These are phyloP conservation scores for Kwoniella dejecticola DNA, from an alignment of 768 basidiomycete genomes.

Conservation along the genomic window DNA sequence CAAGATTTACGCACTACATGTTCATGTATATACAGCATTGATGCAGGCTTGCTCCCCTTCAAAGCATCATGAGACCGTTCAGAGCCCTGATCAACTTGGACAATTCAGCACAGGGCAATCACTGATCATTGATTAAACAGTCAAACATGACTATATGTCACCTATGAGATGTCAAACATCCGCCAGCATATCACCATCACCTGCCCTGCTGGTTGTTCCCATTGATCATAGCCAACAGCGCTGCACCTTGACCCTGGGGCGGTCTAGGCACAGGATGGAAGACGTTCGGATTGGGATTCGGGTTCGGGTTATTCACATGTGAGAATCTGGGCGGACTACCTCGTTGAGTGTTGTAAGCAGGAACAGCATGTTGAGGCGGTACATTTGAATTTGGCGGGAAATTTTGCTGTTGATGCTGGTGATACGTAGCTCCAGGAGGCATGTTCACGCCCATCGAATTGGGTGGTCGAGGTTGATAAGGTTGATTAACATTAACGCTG, in stretches of 20 bases:
- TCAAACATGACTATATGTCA: background rate
- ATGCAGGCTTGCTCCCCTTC: no score
- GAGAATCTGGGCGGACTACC: constrained; percentile 12
- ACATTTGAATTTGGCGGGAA: background rate
- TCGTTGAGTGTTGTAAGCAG: background rate
- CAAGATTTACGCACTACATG: no score
- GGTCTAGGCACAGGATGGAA: constrained; percentile 30
- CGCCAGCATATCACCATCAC: background rate
- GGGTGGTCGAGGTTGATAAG: constrained; percentile 8
- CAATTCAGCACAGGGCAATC: no score
- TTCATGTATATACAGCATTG: no score
- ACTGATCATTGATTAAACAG: no score
- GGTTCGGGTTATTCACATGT: constrained; percentile 6
- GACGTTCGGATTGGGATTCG: constrained; percentile 18
- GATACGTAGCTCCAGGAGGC: background rate
- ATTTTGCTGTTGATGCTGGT: background rate
- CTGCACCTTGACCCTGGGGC: constrained; percentile 14
- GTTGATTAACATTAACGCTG: background rate
- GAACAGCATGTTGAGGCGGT: background rate
- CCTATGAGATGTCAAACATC: background rate
- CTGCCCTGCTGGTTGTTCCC: constrained; percentile 3
- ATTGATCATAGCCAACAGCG: constrained; percentile 29
- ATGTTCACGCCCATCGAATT: background rate
- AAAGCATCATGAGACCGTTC: no score
- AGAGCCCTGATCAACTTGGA: no score